These are phyloP conservation scores for Pleurostoma richardsiae DNA, from an alignment of 2,329 filamentous ascomycete genomes.

Conservation along the genomic window DNA sequence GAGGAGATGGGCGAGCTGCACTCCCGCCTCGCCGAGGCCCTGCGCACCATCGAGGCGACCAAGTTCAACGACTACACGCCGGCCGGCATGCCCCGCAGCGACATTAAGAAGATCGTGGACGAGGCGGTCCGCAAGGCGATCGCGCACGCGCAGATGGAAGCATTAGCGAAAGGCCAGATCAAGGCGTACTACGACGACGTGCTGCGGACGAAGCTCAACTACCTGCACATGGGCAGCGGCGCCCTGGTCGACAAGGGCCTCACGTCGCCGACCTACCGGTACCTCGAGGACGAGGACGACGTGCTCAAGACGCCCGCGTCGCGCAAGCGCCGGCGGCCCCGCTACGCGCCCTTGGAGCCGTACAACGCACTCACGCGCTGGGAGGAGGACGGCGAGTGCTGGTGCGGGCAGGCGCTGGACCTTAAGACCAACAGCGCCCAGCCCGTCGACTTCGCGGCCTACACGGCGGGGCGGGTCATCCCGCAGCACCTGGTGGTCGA, in stretches of 20 bases:
- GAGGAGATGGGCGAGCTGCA: conserved; percentile 33
- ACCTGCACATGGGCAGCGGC: conserved; percentile 61
- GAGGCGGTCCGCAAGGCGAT: conserved; percentile 36
- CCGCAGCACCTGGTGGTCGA: conserved; percentile 69
- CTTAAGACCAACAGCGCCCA: conserved; percentile 33
- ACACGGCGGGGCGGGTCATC: conserved; percentile 52
- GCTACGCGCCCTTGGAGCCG: conserved; percentile 26
- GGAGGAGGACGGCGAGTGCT: conserved; percentile 81
- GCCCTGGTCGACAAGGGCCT: conserved; percentile 55
- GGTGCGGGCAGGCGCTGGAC: conserved; percentile 60
- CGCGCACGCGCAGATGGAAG: conserved; percentile 38
- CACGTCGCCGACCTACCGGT: conserved; percentile 55
- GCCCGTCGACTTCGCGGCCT: conserved; percentile 61
- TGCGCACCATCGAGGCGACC: conserved; percentile 21
- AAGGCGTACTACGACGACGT: conserved; percentile 34
- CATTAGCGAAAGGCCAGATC: conserved; percentile 40
- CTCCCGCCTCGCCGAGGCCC: conserved; percentile 13
- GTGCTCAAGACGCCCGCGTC: conserved; percentile 14
- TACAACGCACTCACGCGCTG: conserved; percentile 61
- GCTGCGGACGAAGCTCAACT: conserved; percentile 62
- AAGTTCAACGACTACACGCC: conserved; percentile 16
- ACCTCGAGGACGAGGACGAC: conserved; percentile 16
- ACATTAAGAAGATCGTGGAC: conserved; percentile 35
- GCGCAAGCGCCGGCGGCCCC: conserved; percentile 13
- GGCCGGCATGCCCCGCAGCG: conserved; percentile 28